Evolutionary conservation across 1,139 yeast genomes (phyloP).

Genomic region (Pneumocystis murina): DNA sequence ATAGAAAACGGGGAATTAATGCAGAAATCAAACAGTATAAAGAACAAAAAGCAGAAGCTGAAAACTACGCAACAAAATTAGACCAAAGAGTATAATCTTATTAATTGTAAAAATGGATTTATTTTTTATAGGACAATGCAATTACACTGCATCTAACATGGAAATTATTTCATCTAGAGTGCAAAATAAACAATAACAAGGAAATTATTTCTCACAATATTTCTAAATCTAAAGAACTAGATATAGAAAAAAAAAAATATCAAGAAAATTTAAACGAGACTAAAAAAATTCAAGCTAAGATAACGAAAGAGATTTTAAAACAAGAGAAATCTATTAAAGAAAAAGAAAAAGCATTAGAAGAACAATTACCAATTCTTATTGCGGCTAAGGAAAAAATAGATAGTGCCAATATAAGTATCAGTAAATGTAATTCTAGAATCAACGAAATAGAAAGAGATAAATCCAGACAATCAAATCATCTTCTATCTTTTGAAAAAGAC

Average conservation of each 20-base stretch:
- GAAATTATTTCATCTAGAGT: slow-evolving; percentile 53
- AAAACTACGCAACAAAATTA: slow-evolving; percentile 45
- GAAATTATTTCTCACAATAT: not conserved
- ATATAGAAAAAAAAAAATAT: slow-evolving; percentile 16
- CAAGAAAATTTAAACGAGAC: slow-evolving; percentile 19
- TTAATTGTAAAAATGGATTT: not conserved
- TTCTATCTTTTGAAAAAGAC: slow-evolving; percentile 34
- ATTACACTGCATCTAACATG: slow-evolving; percentile 42
- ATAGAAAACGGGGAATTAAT: slow-evolving; percentile 56
- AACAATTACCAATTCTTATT: slow-evolving; percentile 35
- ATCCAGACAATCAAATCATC: slow-evolving; percentile 34
- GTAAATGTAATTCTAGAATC: slow-evolving; percentile 37
- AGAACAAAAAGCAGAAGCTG: slow-evolving; percentile 62
- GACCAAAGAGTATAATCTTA: slow-evolving; percentile 26
- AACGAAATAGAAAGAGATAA: slow-evolving; percentile 40
- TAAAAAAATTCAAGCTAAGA: slow-evolving; percentile 31
- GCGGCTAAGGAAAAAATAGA: slow-evolving; percentile 44
- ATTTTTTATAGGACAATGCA: slow-evolving; percentile 26
- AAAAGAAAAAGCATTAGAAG: slow-evolving; percentile 31
- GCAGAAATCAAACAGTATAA: slow-evolving; percentile 68
- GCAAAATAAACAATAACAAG: slow-evolving; percentile 22
- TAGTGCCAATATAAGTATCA: slow-evolving; percentile 35
- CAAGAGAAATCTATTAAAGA: slow-evolving; percentile 29
- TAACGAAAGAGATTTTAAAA: slow-evolving; percentile 31
- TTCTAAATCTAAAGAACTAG: not conserved